These are phyloP conservation scores for Hansenula lynferdii DNA, from an alignment of 1,139 yeast genomes.

Conservation along the genomic window DNA sequence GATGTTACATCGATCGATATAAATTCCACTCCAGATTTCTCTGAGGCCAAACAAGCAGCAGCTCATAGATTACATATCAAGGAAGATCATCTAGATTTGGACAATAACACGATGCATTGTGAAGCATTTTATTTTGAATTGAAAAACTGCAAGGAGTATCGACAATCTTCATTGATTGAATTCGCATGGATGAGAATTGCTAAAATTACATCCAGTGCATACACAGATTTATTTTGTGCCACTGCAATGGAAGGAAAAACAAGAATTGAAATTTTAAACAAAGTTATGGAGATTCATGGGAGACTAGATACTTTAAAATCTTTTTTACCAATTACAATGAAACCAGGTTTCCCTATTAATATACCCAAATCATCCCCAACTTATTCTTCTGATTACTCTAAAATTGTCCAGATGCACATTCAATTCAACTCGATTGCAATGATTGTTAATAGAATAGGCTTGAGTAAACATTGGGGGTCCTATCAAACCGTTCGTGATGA, in stretches of 20 bases:
- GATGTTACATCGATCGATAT: slow-evolving; percentile 34
- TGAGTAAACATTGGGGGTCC: background rate
- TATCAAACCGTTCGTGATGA: background rate
- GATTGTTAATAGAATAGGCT: background rate
- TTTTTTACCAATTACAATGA: slow-evolving; percentile 21
- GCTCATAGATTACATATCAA: slow-evolving; percentile 7
- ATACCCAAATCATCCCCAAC: background rate
- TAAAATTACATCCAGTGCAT: slow-evolving; percentile 20
- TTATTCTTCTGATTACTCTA: background rate
- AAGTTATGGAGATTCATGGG: no score
- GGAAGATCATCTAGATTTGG: slow-evolving; percentile 9
- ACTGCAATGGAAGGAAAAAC: slow-evolving; percentile 20
- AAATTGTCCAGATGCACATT: background rate
- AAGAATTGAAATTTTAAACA: slow-evolving; percentile 20
- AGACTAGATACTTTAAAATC: no score
- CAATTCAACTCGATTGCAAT: background rate
- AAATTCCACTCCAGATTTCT: slow-evolving; percentile 9
- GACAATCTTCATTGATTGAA: no score
- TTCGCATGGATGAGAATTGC: slow-evolving; percentile 17
- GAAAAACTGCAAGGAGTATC: slow-evolving; percentile 2
- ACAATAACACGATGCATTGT: slow-evolving; percentile 7
- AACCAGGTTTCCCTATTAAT: slow-evolving; percentile 11
- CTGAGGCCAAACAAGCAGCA: slow-evolving; percentile 3
- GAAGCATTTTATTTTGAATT: background rate
- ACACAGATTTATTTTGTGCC: slow-evolving; percentile 23